A percentile compares a stretch with the other conserved stretches of the same genome.
Evolutionary conservation across 2,329 filamentous ascomycete species (phyloP).

Genomic region (Didymella pomorum): DNA sequence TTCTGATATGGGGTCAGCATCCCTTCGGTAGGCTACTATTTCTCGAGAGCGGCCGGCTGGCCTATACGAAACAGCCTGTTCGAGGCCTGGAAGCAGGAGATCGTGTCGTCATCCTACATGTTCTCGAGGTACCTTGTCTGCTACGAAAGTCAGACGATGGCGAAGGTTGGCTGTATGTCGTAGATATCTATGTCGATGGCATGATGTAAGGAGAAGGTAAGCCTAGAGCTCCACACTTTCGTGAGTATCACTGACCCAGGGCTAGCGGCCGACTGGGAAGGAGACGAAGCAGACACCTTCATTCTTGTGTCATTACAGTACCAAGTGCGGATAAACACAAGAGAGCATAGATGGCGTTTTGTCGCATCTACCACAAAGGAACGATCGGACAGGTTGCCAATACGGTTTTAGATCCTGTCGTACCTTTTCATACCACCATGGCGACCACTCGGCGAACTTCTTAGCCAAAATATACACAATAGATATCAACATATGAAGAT

Average conservation of each 20-base stretch:
- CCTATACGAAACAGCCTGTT: not conserved
- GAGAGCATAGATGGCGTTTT: too few species aligned
- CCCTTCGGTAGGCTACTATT: not conserved
- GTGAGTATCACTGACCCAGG: not conserved
- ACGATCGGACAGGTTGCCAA: too few species aligned
- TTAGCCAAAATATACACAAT: too few species aligned
- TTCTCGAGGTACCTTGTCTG: not conserved
- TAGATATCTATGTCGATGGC: not conserved
- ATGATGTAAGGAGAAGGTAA: slow-evolving; percentile 1
- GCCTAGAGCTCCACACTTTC: not conserved
- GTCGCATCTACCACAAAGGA: too few species aligned
- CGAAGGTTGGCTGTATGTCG: not conserved
- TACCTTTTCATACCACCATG: too few species aligned
- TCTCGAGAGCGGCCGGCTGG: not conserved
- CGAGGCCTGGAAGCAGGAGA: not conserved
- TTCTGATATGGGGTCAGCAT: not conserved
- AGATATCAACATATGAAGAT: too few species aligned
- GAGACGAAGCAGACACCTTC: not conserved
- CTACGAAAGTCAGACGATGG: not conserved
- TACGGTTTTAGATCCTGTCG: too few species aligned
- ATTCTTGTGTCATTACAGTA: not conserved
- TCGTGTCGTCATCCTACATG: not conserved
- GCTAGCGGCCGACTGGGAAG: not conserved
- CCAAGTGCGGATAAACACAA: too few species aligned
- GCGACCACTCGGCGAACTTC: too few species aligned